Percentiles rank a stretch among this genome's conserved stretches.
Evolutionary conservation across 106 monocot genomes (phyloP).

Genomic region (Allium sativum): DNA sequence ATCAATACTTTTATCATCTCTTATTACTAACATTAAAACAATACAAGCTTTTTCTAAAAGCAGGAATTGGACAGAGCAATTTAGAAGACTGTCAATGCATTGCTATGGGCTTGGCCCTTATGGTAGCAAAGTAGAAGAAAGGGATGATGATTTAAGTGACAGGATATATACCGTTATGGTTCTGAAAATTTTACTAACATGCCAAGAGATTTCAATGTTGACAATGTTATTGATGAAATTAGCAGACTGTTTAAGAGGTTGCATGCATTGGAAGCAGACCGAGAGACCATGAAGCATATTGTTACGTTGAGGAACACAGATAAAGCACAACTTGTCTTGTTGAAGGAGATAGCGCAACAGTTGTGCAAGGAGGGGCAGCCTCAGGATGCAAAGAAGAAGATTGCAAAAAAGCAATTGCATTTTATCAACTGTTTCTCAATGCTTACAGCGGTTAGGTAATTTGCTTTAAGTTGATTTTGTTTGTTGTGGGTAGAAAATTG

Average conservation of each 20-base stretch:
- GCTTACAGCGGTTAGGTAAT: constrained; percentile 14
- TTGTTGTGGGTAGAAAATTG: neutral
- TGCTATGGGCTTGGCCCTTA: neutral
- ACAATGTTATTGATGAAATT: constrained; percentile 7
- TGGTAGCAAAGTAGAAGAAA: constrained; percentile 11
- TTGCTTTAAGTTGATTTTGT: constrained; percentile 1
- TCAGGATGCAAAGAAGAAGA: neutral
- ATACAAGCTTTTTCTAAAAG: no score
- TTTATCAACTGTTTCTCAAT: constrained; percentile 13
- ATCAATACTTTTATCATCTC: no score
- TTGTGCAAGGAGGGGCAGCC: constrained; percentile 8
- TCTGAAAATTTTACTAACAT: constrained; percentile 11
- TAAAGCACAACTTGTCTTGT: constrained; percentile 14
- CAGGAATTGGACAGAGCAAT: neutral
- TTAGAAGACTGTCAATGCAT: neutral
- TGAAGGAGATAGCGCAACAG: constrained; percentile 25
- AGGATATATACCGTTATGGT: constrained; percentile 25
- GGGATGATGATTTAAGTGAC: constrained; percentile 22
- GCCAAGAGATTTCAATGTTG: constrained; percentile 6
- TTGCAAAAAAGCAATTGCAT: neutral
- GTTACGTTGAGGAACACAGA: constrained; percentile 17
- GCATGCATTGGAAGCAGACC: constrained; percentile 23
- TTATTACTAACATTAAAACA: no score
- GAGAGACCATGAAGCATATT: constrained; percentile 23
- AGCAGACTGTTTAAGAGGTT: constrained; percentile 20